These are phyloP conservation scores for Beauveria caledonica DNA, from an alignment of 2,329 filamentous ascomycete species.

Conservation along the genomic window DNA sequence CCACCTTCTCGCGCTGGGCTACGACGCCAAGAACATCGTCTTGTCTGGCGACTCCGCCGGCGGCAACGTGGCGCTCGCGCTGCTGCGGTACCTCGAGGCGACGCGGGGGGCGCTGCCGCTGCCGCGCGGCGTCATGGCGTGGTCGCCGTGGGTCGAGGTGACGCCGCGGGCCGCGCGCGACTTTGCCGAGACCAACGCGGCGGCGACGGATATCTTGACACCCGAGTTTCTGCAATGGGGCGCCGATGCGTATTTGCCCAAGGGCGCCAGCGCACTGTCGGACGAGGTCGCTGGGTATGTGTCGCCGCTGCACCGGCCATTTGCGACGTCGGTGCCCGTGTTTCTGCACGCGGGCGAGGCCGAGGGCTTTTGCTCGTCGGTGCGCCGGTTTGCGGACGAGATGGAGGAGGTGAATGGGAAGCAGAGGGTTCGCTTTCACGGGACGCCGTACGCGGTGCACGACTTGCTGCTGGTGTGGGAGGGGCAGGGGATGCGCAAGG, in stretches of 20 bases:
- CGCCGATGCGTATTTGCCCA: neutral
- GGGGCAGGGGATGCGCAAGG: neutral
- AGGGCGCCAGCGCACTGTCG: neutral
- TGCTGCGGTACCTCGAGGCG: conserved; percentile 21
- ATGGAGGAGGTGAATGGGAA: conserved; percentile 4
- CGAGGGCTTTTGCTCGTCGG: conserved; percentile 5
- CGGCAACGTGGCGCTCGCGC: conserved; percentile 20
- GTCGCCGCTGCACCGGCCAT: conserved; percentile 6
- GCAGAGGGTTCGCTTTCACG: neutral
- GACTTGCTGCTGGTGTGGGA: conserved; percentile 2
- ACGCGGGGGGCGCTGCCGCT: neutral
- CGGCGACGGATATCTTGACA: neutral
- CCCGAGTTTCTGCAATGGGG: conserved; percentile 9
- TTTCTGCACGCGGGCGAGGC: conserved; percentile 8
- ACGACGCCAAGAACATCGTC: conserved; percentile 19
- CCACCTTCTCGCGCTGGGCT: conserved; percentile 16
- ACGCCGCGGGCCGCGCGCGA: neutral
- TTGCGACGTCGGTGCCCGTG: conserved; percentile 2
- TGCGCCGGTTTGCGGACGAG: neutral
- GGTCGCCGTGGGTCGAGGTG: conserved; percentile 10
- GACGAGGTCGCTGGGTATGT: conserved; percentile 1
- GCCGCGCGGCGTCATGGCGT: conserved; percentile 4
- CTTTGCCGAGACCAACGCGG: neutral
- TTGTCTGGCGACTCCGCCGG: conserved; percentile 25
- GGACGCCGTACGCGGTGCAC: conserved; percentile 1